Conservation (phyloP, 495 filamentous ascomycete species). For the Venustampulla echinocandica region DNA sequence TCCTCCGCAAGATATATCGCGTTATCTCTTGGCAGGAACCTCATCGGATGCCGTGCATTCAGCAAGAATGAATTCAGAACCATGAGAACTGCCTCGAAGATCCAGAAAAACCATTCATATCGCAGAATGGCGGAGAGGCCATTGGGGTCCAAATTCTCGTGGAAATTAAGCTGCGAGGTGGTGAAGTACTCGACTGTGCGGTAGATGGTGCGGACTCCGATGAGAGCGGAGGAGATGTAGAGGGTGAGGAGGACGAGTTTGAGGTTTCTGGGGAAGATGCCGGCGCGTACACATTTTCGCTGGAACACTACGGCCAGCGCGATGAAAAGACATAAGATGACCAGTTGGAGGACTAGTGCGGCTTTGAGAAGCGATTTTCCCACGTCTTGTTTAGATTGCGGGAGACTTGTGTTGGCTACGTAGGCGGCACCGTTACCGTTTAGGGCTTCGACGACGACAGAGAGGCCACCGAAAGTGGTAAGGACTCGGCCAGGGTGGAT, state of each 20-base stretch:
- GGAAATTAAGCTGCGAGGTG: slow-evolving; percentile 23
- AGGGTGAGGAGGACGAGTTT: slow-evolving; percentile 49
- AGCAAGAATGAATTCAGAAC: slow-evolving; percentile 49
- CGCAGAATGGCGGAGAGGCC: slow-evolving; percentile 45
- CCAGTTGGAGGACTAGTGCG: slow-evolving; percentile 57
- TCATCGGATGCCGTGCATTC: slow-evolving; percentile 55
- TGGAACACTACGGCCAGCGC: slow-evolving; percentile 52
- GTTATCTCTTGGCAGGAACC: slow-evolving; percentile 50
- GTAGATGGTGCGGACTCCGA: slow-evolving; percentile 55
- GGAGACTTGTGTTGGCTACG: slow-evolving; percentile 25
- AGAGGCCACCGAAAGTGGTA: slow-evolving; percentile 63
- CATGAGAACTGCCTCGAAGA: slow-evolving; percentile 63
- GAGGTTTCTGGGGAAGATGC: slow-evolving; percentile 47
- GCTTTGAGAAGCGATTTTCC: slow-evolving; percentile 57
- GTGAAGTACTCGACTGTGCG: slow-evolving; percentile 56
- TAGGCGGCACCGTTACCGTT: slow-evolving; percentile 60
- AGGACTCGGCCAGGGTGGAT: slow-evolving; percentile 71
- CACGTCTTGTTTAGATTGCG: slow-evolving; percentile 34
- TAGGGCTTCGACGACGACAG: slow-evolving; percentile 52
- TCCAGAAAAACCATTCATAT: slow-evolving; percentile 66
- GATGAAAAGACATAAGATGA: slow-evolving; percentile 53
- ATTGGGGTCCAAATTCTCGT: slow-evolving; percentile 11
- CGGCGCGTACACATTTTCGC: slow-evolving; percentile 42
- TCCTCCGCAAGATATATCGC: slow-evolving; percentile 57
- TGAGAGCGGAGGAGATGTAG: slow-evolving; percentile 52